Percentiles rank a stretch among this genome's conserved stretches.
phyloP scores from a whole-genome alignment of 768 basidiomycete genomes.

The Gloeopeniophorella convolvens region DNA sequence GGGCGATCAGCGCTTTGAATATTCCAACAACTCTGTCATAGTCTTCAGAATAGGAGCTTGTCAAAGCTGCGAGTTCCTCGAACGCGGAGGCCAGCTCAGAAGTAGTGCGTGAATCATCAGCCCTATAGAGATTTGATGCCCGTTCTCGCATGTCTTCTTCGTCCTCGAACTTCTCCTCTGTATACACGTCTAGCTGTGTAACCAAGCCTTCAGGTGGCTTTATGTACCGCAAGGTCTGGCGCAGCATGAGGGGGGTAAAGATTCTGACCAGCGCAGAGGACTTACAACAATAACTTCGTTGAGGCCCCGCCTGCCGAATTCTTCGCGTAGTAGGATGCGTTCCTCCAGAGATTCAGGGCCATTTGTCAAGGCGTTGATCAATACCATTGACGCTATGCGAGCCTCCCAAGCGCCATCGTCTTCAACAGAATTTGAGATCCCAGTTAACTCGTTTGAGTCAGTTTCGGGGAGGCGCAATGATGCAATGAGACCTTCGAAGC shows the following conservation, averaged over 20 bases:
- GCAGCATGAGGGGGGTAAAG: background rate
- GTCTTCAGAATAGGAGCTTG: slow-evolving; percentile 55
- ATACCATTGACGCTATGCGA: slow-evolving; percentile 63
- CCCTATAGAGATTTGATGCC: slow-evolving; percentile 33
- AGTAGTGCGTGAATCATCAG: slow-evolving; percentile 22
- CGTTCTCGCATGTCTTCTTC: slow-evolving; percentile 77
- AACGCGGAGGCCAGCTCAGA: slow-evolving; percentile 51
- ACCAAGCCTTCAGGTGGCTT: slow-evolving; percentile 72
- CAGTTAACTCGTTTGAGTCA: slow-evolving; percentile 31
- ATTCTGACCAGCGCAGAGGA: slow-evolving; percentile 12
- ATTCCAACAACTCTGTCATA: slow-evolving; percentile 58
- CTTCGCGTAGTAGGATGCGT: slow-evolving; percentile 72
- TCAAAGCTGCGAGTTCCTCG: slow-evolving; percentile 53
- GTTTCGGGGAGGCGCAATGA: slow-evolving; percentile 51
- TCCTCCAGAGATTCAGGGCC: slow-evolving; percentile 74
- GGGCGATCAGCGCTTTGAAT: slow-evolving; percentile 45
- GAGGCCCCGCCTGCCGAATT: slow-evolving; percentile 73
- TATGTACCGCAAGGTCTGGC: slow-evolving; percentile 65
- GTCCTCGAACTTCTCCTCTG: slow-evolving; percentile 87
- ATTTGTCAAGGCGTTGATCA: slow-evolving; percentile 75
- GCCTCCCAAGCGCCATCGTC: slow-evolving; percentile 80
- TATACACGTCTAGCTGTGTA: slow-evolving; percentile 75
- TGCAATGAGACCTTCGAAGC: slow-evolving; percentile 71
- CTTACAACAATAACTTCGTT: slow-evolving; percentile 81
- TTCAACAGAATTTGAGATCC: slow-evolving; percentile 26